Percentiles rank a stretch among this genome's conserved stretches.
Evolutionary conservation across 2,329 filamentous ascomycete species (phyloP).

Genomic region (Hypoxylon sp.): DNA sequence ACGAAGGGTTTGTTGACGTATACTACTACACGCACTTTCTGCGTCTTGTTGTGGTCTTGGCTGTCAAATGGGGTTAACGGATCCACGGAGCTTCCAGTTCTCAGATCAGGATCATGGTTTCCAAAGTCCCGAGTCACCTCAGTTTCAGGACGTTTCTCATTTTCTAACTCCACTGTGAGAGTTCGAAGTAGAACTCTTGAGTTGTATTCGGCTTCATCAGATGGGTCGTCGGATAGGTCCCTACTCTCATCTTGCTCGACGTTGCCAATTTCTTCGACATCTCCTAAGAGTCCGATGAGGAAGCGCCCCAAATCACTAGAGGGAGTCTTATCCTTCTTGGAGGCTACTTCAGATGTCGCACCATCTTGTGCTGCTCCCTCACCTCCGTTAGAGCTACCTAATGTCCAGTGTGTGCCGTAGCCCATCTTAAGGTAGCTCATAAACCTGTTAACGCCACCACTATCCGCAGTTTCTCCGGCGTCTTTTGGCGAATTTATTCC

Average conservation of each 20-base stretch:
- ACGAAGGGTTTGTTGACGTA: conserved; percentile 83
- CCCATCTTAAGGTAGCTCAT: conserved; percentile 76
- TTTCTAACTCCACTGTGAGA: conserved; percentile 75
- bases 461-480: conserved; percentile 50
- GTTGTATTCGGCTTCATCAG: conserved; percentile 59
- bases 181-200: conserved; percentile 75
- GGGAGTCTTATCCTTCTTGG: conserved; percentile 20
- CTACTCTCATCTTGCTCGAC: conserved; percentile 54
- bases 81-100: conserved; percentile 41
- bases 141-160: conserved; percentile 59
- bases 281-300: conserved; percentile 77
- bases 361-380: conserved; percentile 37
- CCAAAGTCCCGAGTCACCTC: conserved; percentile 63
- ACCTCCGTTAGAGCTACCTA: conserved; percentile 55
- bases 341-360: conserved; percentile 24
- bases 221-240: conserved; percentile 45
- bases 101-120: conserved; percentile 56
- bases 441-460: conserved; percentile 66
- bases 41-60: conserved; percentile 68
- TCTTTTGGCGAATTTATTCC: conserved; percentile 24
- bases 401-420: conserved; percentile 76
- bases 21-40: conserved; percentile 76
- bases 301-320: conserved; percentile 62
- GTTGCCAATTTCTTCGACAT: conserved; percentile 66
- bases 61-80: conserved; percentile 56